Percentiles rank a stretch among this genome's conserved stretches.
phyloP scores from a whole-genome alignment of 2,329 filamentous ascomycete genomes.

The Apiospora rasikravindrae region DNA sequence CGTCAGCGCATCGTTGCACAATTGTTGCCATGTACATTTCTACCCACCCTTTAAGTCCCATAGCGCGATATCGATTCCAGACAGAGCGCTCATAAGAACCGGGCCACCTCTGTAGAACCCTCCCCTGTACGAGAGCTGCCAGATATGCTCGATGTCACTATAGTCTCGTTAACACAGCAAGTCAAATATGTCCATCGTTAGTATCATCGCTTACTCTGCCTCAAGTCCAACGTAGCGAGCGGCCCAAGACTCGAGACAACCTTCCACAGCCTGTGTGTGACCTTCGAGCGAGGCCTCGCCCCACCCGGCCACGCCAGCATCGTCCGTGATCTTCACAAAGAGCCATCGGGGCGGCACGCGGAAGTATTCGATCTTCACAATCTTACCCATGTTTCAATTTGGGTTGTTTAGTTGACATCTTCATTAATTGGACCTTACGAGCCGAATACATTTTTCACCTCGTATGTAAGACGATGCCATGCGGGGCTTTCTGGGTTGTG shows the following conservation, averaged over 20 bases:
- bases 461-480: background rate
- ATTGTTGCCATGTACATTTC: background rate
- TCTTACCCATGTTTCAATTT: slow-evolving; percentile 59
- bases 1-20: background rate
- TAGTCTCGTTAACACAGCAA: background rate
- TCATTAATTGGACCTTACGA: background rate
- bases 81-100: slow-evolving; percentile 79
- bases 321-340: slow-evolving; percentile 77
- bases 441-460: background rate
- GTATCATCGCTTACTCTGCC: slow-evolving; percentile 63
- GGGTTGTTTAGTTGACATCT: too few species aligned
- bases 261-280: slow-evolving; percentile 76
- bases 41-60: slow-evolving; percentile 74
- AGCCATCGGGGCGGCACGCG: slow-evolving; percentile 77
- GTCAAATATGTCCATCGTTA: too few species aligned
- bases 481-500: background rate
- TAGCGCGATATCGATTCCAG: slow-evolving; percentile 79
- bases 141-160: slow-evolving; percentile 80
- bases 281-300: slow-evolving; percentile 78
- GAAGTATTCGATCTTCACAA: slow-evolving; percentile 73
- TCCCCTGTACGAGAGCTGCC: slow-evolving; percentile 74
- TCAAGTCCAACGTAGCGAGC: slow-evolving; percentile 68
- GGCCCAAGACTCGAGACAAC: slow-evolving; percentile 71
- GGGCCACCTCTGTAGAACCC: slow-evolving; percentile 80
- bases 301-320: slow-evolving; percentile 69